Percentiles rank a stretch among this genome's conserved stretches.
Conservation (phyloP, 1,284 basidiomycete genomes). For the Cutaneotrichosporon cyanovorans region DNA sequence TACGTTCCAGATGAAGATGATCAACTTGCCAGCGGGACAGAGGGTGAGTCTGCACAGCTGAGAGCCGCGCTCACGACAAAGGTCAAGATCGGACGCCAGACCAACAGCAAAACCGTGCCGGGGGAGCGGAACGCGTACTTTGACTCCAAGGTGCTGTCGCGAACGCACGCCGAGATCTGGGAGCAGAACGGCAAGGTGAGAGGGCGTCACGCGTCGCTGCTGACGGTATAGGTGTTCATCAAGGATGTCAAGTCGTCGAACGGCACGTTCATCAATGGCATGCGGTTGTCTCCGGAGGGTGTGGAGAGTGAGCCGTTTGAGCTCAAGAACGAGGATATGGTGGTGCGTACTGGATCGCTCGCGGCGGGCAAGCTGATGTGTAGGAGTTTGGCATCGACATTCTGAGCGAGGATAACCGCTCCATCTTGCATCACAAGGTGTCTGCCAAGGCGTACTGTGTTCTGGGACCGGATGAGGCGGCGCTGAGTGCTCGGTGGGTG, state of each 20-base stretch:
- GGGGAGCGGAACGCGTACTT: constrained; percentile 94
- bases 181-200: constrained; percentile 74
- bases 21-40: constrained; percentile 60
- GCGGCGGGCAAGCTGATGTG: neutral
- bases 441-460: constrained; percentile 87
- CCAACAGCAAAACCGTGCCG: constrained; percentile 91
- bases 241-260: constrained; percentile 98
- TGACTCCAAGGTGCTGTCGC: constrained; percentile 90
- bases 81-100: constrained; percentile 94
- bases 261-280: constrained; percentile 96
- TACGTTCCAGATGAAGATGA: constrained; percentile 92
- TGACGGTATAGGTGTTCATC: constrained; percentile 70
- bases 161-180: constrained; percentile 98
- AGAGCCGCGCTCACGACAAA: constrained; percentile 9
- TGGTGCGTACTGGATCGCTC: constrained; percentile 50
- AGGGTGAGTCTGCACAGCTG: constrained; percentile 18
- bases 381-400: constrained; percentile 99
- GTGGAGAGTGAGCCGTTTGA: constrained; percentile 89
- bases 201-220: neutral
- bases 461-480: constrained; percentile 73
- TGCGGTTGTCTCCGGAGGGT: constrained; percentile 81
- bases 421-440: constrained; percentile 96
- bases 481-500: constrained; percentile 38
- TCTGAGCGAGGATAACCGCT: constrained; percentile 96
- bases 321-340: constrained; percentile 88